A percentile compares a stretch with the other conserved stretches of the same genome.
phyloP scores from a whole-genome alignment of 257 asterid species.

The Salvia miltiorrhiza region DNA sequence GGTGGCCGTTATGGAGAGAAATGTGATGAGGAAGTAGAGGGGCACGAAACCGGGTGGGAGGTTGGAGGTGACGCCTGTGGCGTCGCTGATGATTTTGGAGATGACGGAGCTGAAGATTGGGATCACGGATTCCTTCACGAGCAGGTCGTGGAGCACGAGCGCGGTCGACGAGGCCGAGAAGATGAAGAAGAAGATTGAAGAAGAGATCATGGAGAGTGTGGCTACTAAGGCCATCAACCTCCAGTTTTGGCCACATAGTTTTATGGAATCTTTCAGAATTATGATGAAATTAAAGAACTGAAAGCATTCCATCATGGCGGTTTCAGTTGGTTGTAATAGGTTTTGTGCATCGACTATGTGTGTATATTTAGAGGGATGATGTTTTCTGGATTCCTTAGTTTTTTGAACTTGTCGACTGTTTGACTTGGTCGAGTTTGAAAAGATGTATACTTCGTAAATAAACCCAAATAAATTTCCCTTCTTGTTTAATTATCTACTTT shows the following conservation, averaged over 20 bases:
- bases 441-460: too few relatives aligned
- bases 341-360: neutral
- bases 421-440: neutral
- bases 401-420: neutral
- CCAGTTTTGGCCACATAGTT: constrained; percentile 28
- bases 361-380: neutral
- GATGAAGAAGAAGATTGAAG: constrained; percentile 17
- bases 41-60: neutral
- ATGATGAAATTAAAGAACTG: constrained; percentile 9
- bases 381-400: neutral
- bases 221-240: constrained; percentile 19
- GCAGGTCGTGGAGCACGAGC: constrained; percentile 23
- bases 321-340: neutral
- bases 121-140: constrained; percentile 11
- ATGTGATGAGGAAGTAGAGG: constrained; percentile 4
- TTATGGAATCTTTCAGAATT: constrained; percentile 29
- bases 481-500: too few relatives aligned
- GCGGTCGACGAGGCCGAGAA: constrained; percentile 22
- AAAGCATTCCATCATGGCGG: neutral
- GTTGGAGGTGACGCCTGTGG: neutral
- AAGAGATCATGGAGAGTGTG: constrained; percentile 21
- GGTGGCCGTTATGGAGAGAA: neutral
- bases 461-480: too few relatives aligned
- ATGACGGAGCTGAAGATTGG: constrained; percentile 15
- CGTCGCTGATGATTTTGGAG: neutral